Evolutionary conservation across 257 asterid genomes (phyloP), one percentile per base, ranked within the genome.

Genomic region (Solanum dulcamara): DNA sequence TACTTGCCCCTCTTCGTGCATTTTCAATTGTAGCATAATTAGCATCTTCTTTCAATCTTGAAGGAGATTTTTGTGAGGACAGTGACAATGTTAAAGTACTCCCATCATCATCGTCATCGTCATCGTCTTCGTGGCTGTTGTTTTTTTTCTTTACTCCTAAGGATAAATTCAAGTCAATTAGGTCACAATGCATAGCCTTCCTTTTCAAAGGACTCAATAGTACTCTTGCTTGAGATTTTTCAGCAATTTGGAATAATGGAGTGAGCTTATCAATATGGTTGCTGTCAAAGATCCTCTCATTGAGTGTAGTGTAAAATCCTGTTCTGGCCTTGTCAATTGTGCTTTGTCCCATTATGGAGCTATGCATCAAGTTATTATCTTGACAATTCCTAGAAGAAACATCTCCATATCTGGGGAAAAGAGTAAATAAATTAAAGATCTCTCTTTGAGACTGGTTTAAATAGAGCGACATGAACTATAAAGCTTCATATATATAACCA

Each of bases 1-100:
- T 93, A 95, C 98, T 95, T 88, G 90, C 89, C 91, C 92, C 89
- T 89, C 89, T 88, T 89, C 88, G 89, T 60, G 81, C 91, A 81
- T 83, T 89, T 77, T 87, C 88, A 60, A 37, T 83, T 55, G 53
- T 42, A 81, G 30, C 35, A 60, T 57, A 53, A 37, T 15, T 37
- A 26, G 6, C 85, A 14, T 87, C 90, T 57, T 82, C 92, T 75
- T 90, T 90, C 89, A 85, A 53, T 87, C 88, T 93, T 90, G 87
- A 90, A 14, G 11, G 46, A 83, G 85, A 89, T 26, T 85, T 82
- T 12, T 89, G 84, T 1, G 89, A 81, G 20, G 72, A 80, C 2
- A 88, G 80, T 85, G 72, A 87, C 85, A 93, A 83, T 20, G 98
- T 90, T 11, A 94, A 82, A 5, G 88, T 86, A 71, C 93, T 86